Evolutionary conservation across 2,329 filamentous ascomycete species (phyloP), one percentile per base, ranked within the genome.

Genomic region (Phyllosticta capitalensis): DNA sequence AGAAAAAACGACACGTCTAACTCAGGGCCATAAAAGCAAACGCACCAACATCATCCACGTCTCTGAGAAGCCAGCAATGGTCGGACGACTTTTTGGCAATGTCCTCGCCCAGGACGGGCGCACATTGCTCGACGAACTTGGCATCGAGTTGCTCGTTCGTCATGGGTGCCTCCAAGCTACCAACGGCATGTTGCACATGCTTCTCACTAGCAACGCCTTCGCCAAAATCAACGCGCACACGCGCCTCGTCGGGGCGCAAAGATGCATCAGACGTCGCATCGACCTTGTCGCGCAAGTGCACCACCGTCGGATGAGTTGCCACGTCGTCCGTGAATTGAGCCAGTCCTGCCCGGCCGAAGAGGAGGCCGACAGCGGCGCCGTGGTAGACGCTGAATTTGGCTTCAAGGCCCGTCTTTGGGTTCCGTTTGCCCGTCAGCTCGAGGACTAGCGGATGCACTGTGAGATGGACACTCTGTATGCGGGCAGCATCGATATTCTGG

Each of bases 361-460:
- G 63, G 9, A 82, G 63, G 0, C 77, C 79, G 4, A 81, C 74
- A 0, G 79, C 79, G n/a, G 71, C 76, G 5, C 78, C 79, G 63
- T 83, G 79, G 62, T 78, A 83, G 20, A 82, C 78, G 58, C 78
- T 81, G 64, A 83, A 83, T 53, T 83, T 83, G 2, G 71, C 77
- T 65, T 81, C 76, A 1, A 83, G 68, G 0, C 79, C 79, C 55
- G 79, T 77, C 57, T 72, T 72, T 0, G 80, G 80, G 6, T 67
- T 69, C 9, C 70, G 75, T 66, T 82, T 81, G 1, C 77, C 78
- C 0, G 79, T 82, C 24, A 83, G 69, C 54, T 81, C 76, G 3
- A 83, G 65, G 1, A 82, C 80, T 9, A 81, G 71, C 0, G 78
- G 79, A 65, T 83, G 79, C 0, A 81, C 79, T 21, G 67, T 69